Conservation (phyloP, 1,139 yeast genomes). For the Wickerhamomyces sp. region DNA sequence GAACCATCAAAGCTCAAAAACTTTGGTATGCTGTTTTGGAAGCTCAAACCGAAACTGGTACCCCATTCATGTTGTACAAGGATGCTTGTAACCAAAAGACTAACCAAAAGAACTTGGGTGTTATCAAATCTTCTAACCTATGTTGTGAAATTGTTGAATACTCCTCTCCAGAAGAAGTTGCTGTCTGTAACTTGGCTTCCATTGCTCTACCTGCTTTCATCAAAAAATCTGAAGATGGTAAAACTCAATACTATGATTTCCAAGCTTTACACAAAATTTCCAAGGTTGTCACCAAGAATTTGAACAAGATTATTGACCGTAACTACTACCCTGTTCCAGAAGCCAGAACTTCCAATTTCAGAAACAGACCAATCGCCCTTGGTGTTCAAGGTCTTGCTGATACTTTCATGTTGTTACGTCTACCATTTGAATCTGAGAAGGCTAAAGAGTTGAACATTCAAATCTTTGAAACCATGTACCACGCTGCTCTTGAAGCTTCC, state of each 20-base stretch:
- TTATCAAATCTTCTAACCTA: conserved; percentile 81
- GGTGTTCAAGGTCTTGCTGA: conserved; percentile 94
- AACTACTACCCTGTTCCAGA: conserved; percentile 74
- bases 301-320: conserved; percentile 73
- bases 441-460: conserved; percentile 71
- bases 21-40: conserved; percentile 84
- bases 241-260: conserved; percentile 59
- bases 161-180: conserved; percentile 82
- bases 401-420: conserved; percentile 65
- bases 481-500: conserved; percentile 79
- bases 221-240: conserved; percentile 38
- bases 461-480: conserved; percentile 86
- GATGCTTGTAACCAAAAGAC: conserved; percentile 81
- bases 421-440: conserved; percentile 74
- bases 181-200: conserved; percentile 88
- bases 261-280: conserved; percentile 64
- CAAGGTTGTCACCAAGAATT: conserved; percentile 68
- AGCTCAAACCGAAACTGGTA: conserved; percentile 90
- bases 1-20: conserved; percentile 77
- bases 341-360: conserved; percentile 64
- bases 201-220: conserved; percentile 66
- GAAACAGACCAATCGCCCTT: conserved; percentile 79
- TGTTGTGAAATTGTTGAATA: conserved; percentile 91
- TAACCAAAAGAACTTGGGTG: conserved; percentile 83
- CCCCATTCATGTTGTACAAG: conserved; percentile 87